These are phyloP conservation scores for Phaffomyces thermotolerans DNA, from an alignment of 805 yeast genomes.

Conservation along the genomic window DNA sequence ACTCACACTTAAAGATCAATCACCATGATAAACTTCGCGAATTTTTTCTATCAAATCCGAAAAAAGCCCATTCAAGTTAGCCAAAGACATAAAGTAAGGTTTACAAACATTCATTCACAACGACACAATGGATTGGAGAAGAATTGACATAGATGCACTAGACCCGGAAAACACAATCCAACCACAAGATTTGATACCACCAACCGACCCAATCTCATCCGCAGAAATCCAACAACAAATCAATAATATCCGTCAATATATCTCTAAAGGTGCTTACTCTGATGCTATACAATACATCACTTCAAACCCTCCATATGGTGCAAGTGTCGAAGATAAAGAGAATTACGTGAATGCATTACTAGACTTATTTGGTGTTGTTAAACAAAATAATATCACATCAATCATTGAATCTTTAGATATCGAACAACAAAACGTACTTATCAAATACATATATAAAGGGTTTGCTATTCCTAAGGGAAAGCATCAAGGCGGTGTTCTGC, in stretches of 20 bases:
- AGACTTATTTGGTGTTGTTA: slow-evolving; percentile 62
- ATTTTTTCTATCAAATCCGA: background rate
- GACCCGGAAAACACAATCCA: slow-evolving; percentile 71
- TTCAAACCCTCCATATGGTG: slow-evolving; percentile 77
- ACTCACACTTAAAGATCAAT: no score
- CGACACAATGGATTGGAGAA: slow-evolving; percentile 75
- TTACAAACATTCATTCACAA: no score
- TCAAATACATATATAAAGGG: slow-evolving; percentile 80
- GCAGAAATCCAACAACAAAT: slow-evolving; percentile 50
- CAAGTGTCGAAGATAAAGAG: slow-evolving; percentile 48
- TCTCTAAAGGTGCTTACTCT: slow-evolving; percentile 65
- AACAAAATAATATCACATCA: slow-evolving; percentile 56
- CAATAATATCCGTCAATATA: slow-evolving; percentile 49
- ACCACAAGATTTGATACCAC: slow-evolving; percentile 53
- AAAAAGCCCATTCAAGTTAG: background rate
- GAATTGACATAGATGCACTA: slow-evolving; percentile 86
- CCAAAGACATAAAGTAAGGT: background rate
- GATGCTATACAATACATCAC: slow-evolving; percentile 62
- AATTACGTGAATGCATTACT: slow-evolving; percentile 50
- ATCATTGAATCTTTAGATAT: slow-evolving; percentile 52
- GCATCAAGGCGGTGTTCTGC: slow-evolving; percentile 76
- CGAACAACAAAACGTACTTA: slow-evolving; percentile 67
- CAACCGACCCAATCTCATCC: slow-evolving; percentile 33
- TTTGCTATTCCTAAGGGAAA: slow-evolving; percentile 75
- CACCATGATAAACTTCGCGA: no score